phyloP scores from a whole-genome alignment of 208 protist genomes.

The Leptomonas pyrrhocoris region DNA sequence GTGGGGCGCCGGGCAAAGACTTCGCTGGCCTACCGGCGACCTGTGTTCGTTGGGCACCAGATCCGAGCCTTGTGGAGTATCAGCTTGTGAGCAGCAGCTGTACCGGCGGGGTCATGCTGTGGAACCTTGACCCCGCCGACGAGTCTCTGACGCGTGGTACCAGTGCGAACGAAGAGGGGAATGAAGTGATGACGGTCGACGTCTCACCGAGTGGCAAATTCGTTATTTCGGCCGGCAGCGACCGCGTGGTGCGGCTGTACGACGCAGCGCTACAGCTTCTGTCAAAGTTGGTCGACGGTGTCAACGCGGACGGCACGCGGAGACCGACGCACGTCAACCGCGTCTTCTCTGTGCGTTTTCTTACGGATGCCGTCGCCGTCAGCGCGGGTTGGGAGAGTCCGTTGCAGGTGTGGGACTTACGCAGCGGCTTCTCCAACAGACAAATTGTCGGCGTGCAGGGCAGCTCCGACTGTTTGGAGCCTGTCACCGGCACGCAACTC shows the following conservation, averaged over 20 bases:
- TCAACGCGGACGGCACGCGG: constrained; percentile 36
- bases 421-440: constrained; percentile 47
- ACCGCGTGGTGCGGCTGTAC: constrained; percentile 86
- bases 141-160: constrained; percentile 29
- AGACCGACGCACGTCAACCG: constrained; percentile 76
- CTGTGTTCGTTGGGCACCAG: constrained; percentile 58
- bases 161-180: constrained; percentile 48
- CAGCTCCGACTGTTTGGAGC: constrained; percentile 79
- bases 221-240: constrained; percentile 84
- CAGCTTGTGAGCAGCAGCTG: constrained; percentile 61
- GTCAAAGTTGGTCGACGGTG: constrained; percentile 40
- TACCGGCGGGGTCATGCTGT: constrained; percentile 67
- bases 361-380: constrained; percentile 44
- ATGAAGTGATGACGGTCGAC: constrained; percentile 77
- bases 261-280: constrained; percentile 41
- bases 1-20: constrained; percentile 30
- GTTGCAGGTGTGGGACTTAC: constrained; percentile 89
- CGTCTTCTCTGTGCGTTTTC: constrained; percentile 80
- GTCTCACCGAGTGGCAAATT: constrained; percentile 47
- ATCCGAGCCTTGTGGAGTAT: constrained; percentile 17
- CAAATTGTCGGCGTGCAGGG: constrained; percentile 61
- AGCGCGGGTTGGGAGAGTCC: constrained; percentile 89
- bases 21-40: constrained; percentile 62
- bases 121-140: constrained; percentile 46
- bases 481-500: constrained; percentile 42